These are phyloP conservation scores for Trametes polyzona DNA, from an alignment of 1,284 basidiomycete species.

Conservation along the genomic window DNA sequence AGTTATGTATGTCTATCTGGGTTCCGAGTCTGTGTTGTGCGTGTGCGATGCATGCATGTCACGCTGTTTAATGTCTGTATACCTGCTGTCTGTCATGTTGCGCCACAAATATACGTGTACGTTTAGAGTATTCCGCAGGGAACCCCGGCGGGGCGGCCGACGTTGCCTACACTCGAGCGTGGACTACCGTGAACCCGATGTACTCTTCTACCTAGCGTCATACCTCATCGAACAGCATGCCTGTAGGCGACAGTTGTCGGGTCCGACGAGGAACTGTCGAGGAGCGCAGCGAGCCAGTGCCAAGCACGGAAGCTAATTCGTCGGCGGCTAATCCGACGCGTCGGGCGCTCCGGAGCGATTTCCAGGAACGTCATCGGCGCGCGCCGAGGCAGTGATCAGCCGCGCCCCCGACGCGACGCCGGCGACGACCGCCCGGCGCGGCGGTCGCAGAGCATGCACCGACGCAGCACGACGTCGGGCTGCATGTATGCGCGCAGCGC, in stretches of 20 bases:
- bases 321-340: conserved; percentile 1
- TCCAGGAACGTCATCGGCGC: conserved; percentile 8
- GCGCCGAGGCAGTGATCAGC: no score
- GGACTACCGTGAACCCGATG: no score
- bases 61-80: not conserved
- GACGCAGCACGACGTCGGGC: no score
- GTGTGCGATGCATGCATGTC: not conserved
- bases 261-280: not conserved
- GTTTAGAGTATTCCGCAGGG: not conserved
- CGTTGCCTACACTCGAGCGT: no score
- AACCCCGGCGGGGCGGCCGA: no score
- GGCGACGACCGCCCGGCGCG: no score
- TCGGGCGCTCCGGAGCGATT: conserved; percentile 8
- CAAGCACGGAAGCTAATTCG: no score
- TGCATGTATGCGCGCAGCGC: no score
- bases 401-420: no score
- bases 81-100: not conserved
- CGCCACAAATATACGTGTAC: not conserved
- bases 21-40: not conserved
- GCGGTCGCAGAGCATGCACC: no score
- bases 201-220: no score
- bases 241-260: not conserved
- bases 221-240: no score
- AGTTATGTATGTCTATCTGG: not conserved
- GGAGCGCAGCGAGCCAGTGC: not conserved